Conservation (phyloP, 2,329 filamentous ascomycete species). For the Trichophyton rubrum region DNA sequence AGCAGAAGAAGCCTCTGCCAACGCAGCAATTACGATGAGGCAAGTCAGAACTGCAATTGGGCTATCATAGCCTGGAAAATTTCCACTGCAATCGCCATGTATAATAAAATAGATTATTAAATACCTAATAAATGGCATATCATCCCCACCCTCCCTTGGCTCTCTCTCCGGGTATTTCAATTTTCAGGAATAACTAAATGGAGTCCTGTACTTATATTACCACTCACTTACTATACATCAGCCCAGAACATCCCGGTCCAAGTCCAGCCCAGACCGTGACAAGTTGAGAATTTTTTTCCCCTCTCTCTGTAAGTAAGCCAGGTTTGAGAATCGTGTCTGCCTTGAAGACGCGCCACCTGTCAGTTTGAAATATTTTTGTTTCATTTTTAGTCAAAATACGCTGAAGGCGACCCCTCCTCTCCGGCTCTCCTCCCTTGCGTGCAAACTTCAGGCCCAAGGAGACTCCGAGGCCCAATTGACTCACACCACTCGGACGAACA, state of each 20-base stretch:
- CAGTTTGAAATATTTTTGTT: background rate
- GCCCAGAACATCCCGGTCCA: background rate
- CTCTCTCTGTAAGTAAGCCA: background rate
- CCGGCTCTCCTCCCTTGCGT: background rate
- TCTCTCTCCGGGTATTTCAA: too few relatives aligned
- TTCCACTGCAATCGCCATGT: background rate
- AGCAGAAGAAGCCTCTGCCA: constrained; percentile 8
- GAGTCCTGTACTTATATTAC: background rate
- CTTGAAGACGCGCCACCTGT: constrained; percentile 1
- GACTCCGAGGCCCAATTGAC: background rate
- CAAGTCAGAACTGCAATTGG: constrained; percentile 13
- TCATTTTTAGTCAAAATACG: too few relatives aligned
- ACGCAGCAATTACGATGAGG: constrained; percentile 13
- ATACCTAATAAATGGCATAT: background rate
- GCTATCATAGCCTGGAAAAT: background rate
- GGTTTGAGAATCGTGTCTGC: background rate
- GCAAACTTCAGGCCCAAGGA: background rate
- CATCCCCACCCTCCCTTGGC: background rate
- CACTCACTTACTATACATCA: background rate
- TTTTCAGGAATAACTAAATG: background rate
- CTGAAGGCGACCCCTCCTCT: too few relatives aligned
- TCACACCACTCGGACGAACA: background rate
- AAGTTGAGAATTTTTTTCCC: background rate
- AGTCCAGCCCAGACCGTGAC: background rate
- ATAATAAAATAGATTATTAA: background rate